A percentile compares a stretch with the other conserved stretches of the same genome.
Evolutionary conservation across 1,139 yeast genomes (phyloP).

Genomic region (Sugiyamaella paludigena): DNA sequence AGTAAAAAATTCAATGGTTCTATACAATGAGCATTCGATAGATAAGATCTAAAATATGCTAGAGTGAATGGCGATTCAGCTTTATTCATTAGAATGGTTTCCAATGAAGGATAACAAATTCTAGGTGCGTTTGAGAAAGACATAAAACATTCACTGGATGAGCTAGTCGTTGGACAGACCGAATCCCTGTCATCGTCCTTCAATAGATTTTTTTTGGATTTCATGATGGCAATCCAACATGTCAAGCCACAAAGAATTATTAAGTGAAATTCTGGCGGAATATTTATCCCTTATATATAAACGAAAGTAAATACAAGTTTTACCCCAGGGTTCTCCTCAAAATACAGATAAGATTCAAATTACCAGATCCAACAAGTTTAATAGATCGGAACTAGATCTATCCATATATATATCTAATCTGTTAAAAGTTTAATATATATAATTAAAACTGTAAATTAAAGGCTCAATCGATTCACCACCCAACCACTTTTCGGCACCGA

Average conservation of each 20-base stretch:
- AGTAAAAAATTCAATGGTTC: constrained; percentile 38
- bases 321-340: neutral
- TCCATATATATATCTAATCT: no score
- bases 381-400: neutral
- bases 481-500: no score
- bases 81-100: constrained; percentile 5
- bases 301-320: neutral
- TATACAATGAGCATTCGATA: constrained; percentile 36
- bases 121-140: no score
- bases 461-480: no score
- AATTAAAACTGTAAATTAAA: no score
- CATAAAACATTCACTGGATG: no score
- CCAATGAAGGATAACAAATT: constrained; percentile 2
- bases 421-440: no score
- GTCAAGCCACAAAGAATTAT: neutral
- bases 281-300: neutral
- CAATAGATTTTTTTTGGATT: no score
- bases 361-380: neutral
- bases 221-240: no score
- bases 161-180: no score
- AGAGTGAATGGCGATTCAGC: constrained; percentile 20
- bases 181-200: no score
- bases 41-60: constrained; percentile 31
- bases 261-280: neutral
- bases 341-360: neutral